A percentile compares a stretch with the other conserved stretches of the same genome.
Conservation (phyloP, 2,329 filamentous ascomycete species). For the Nemania sp. region DNA sequence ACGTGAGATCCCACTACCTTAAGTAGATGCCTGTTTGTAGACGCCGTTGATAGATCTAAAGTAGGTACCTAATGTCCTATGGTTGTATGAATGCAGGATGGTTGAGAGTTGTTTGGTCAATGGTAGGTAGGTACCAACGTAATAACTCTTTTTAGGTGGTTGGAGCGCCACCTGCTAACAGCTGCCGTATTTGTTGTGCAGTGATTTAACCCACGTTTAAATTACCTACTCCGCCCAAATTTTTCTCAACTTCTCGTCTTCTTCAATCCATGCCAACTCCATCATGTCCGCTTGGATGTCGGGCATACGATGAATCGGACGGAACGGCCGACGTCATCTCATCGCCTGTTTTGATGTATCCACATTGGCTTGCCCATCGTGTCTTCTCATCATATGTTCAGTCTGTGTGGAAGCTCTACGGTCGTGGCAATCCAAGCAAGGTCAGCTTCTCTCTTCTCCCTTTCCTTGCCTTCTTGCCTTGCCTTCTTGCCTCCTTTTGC, state of each 20-base stretch:
- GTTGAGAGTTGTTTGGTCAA: too few relatives aligned
- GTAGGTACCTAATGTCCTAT: too few relatives aligned
- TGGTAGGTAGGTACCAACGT: too few relatives aligned
- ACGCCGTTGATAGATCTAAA: too few relatives aligned
- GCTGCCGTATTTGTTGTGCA: neutral
- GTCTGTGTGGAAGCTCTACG: neutral
- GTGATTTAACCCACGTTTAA: slow-evolving; percentile 5
- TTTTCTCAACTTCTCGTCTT: neutral
- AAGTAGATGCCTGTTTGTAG: too few relatives aligned
- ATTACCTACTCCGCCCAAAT: slow-evolving; percentile 6
- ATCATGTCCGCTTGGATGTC: neutral
- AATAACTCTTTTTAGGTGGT: neutral
- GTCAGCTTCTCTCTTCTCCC: neutral
- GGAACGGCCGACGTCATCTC: too few relatives aligned
- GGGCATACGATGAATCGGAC: neutral
- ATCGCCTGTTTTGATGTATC: too few relatives aligned
- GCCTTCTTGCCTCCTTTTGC: too few relatives aligned
- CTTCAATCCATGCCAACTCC: neutral
- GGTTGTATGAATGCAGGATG: too few relatives aligned
- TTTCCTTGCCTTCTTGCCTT: too few relatives aligned
- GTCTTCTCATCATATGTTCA: neutral
- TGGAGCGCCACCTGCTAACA: slow-evolving; percentile 8
- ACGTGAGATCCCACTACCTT: neutral
- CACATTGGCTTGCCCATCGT: neutral
- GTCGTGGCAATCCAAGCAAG: neutral